Conservation (phyloP, 192 early-diverging fungal species). For the Thamnidium elegans region DNA sequence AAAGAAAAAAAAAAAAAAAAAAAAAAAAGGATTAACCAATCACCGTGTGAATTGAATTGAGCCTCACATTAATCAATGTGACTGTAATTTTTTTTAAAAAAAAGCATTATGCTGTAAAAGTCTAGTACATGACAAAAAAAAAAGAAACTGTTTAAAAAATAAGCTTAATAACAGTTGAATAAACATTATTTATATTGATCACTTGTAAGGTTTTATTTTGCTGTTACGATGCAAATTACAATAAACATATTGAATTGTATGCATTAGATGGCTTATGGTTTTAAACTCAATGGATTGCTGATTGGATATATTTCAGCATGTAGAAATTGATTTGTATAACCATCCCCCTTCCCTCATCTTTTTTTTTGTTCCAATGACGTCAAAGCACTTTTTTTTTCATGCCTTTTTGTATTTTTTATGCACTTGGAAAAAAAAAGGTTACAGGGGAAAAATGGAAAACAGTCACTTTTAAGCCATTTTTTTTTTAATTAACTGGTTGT, state of each 20-base stretch:
- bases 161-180: too few species aligned
- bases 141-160: too few species aligned
- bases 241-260: not conserved
- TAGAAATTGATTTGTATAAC: not conserved
- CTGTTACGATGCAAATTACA: too few species aligned
- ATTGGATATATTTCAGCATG: slow-evolving; percentile 1
- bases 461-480: not conserved
- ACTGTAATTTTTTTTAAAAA: not conserved
- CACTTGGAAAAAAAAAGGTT: too few species aligned
- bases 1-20: slow-evolving; percentile 5
- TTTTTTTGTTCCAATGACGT: not conserved
- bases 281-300: not conserved
- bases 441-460: not conserved
- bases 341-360: not conserved
- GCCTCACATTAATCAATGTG: slow-evolving; percentile 2
- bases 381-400: too few species aligned
- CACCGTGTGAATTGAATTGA: not conserved
- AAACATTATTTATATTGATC: too few species aligned
- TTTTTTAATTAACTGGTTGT: not conserved
- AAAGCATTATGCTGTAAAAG: too few species aligned
- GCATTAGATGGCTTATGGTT: slow-evolving; percentile 4
- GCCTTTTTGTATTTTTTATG: not conserved
- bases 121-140: too few species aligned
- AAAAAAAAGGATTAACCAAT: slow-evolving; percentile 17
- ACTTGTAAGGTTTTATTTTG: too few species aligned